Evolutionary conservation across 352 stramenopile genomes (phyloP), one percentile per base, ranked within the genome.

Genomic region (Pythium oligandrum): DNA sequence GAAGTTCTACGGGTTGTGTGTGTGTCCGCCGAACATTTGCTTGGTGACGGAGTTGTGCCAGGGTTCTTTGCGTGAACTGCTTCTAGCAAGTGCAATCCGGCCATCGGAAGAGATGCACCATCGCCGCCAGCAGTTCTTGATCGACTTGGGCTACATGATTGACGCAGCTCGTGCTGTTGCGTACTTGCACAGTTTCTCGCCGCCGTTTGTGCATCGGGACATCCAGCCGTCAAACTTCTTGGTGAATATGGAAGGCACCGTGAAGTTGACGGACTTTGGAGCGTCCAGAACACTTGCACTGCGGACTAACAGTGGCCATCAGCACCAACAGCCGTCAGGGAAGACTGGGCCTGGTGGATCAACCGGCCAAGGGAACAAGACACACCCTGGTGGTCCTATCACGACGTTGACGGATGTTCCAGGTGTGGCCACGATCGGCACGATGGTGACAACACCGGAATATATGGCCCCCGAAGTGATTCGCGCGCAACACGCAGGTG

Each of bases 171-270:
- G 73, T 6, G 57, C 72, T 1, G 55, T 83, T n/a, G 72, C 72
- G 36, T 78, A 78, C 52, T 17, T 83, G 30, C 72, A 83, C 47
- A 77, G 66, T 43, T 80, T 80, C 51, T 74, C 72, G 35, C 72
- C 72, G 9, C 53, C 72, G 4, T 80, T 83, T 39, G 49, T 83
- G 39, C 72, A 83, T 55, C 63, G 72, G 17, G 70, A 79, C 35
- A 80, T 83, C 63, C 74, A 76, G 30, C 72, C 72, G 8, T 60
- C 62, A 0, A 94, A 90, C 53, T 88, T 91, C 40, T 62, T 89
- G 3, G 66, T 89, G 6, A 52, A 64, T 33, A 33, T 35, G 0
- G 68, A 75, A 38, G 51, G 62, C 31, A 55, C 44, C 0, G 67
- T 77, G 30, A 86, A 86, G 48, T 58, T 89, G 12, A 79, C 71